A percentile compares a stretch with the other conserved stretches of the same genome.
phyloP scores from a whole-genome alignment of 768 basidiomycete genomes.

The Russula virescens region DNA sequence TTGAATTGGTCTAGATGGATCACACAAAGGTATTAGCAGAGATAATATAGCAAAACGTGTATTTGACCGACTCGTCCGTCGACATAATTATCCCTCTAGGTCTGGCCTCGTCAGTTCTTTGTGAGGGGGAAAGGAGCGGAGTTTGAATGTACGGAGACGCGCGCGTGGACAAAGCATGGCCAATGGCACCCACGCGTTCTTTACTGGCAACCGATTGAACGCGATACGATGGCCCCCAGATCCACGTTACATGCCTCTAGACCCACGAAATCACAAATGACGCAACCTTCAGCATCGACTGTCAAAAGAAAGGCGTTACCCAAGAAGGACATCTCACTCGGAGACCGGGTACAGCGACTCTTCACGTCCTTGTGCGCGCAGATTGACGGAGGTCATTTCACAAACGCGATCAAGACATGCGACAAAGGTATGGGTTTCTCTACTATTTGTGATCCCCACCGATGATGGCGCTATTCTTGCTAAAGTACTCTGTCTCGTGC shows the following conservation, averaged over 20 bases:
- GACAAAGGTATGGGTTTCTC: constrained; percentile 67
- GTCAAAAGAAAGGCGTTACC: constrained; percentile 27
- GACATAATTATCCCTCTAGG: constrained; percentile 14
- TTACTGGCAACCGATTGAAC: too few species aligned
- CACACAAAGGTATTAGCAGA: not conserved
- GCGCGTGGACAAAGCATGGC: constrained; percentile 9
- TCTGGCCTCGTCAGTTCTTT: not conserved
- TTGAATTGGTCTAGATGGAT: constrained; percentile 6
- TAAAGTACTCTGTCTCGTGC: constrained; percentile 65
- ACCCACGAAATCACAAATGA: not conserved
- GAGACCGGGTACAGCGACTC: constrained; percentile 46
- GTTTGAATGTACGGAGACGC: constrained; percentile 10
- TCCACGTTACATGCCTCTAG: constrained; percentile 5
- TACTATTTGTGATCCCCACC: not conserved
- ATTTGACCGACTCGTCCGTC: constrained; percentile 24
- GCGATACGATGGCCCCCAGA: constrained; percentile 15
- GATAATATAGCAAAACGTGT: not conserved
- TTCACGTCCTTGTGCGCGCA: constrained; percentile 81
- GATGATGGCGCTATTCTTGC: not conserved
- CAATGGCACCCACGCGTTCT: too few species aligned
- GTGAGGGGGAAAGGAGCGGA: constrained; percentile 16
- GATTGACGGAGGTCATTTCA: constrained; percentile 83
- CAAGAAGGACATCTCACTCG: constrained; percentile 31
- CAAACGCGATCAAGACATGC: constrained; percentile 85
- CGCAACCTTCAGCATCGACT: not conserved